These are phyloP conservation scores for Cryptococcus maquisensis DNA, from an alignment of 1,284 basidiomycete genomes.

Conservation along the genomic window DNA sequence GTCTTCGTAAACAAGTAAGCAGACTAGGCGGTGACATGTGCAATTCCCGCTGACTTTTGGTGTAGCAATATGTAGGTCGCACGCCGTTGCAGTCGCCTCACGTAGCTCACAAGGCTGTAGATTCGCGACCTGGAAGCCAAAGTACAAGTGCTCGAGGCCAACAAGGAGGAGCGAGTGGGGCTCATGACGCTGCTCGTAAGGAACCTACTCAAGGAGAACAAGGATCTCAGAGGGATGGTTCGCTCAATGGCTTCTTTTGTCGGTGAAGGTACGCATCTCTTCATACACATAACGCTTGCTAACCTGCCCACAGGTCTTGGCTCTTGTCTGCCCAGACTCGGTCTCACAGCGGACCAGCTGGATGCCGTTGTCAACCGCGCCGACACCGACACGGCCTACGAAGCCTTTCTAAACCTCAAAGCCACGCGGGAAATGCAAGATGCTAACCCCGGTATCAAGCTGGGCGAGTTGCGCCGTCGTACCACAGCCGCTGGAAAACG, in stretches of 20 bases:
- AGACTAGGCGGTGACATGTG: slow-evolving; percentile 40
- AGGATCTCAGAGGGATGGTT: slow-evolving; percentile 70
- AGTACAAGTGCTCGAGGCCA: slow-evolving; percentile 82
- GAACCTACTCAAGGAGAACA: slow-evolving; percentile 85
- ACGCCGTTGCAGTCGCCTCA: background rate
- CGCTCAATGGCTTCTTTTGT: slow-evolving; percentile 72
- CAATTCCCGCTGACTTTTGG: slow-evolving; percentile 1
- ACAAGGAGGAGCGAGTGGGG: slow-evolving; percentile 77
- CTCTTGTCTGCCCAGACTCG: slow-evolving; percentile 66
- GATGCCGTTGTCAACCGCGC: slow-evolving; percentile 73
- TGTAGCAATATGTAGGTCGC: slow-evolving; percentile 41
- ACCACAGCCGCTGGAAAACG: slow-evolving; percentile 20
- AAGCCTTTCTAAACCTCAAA: slow-evolving; percentile 64
- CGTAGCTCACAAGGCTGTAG: slow-evolving; percentile 47
- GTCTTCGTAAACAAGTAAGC: slow-evolving; percentile 80
- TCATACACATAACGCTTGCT: background rate
- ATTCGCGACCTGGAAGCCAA: slow-evolving; percentile 88
- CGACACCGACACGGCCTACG: slow-evolving; percentile 86
- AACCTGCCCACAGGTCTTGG: slow-evolving; percentile 46
- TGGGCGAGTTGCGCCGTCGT: slow-evolving; percentile 22
- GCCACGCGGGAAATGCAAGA: slow-evolving; percentile 36
- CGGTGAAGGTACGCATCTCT: slow-evolving; percentile 59
- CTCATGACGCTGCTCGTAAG: slow-evolving; percentile 76
- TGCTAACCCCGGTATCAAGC: slow-evolving; percentile 31
- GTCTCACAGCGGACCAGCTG: slow-evolving; percentile 67